phyloP scores from a whole-genome alignment of 106 monocot genomes.

The Xerophyta viscosa region DNA sequence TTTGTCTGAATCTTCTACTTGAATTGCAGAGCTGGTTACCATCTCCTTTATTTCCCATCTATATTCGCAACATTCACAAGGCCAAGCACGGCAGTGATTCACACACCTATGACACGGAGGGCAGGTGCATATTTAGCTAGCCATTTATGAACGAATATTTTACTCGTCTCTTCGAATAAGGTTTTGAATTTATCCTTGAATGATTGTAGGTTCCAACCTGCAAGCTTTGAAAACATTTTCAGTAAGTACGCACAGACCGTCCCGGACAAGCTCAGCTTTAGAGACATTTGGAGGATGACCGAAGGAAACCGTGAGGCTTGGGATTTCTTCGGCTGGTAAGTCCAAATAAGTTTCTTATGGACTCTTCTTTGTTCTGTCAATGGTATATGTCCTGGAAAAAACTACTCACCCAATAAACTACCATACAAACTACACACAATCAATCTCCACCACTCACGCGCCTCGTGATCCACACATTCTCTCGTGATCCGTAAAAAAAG shows the following conservation, averaged over 20 bases:
- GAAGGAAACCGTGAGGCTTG: constrained; percentile 34
- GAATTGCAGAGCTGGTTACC: constrained; percentile 51
- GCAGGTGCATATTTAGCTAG: constrained; percentile 25
- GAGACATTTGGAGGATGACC: constrained; percentile 68
- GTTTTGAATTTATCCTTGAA: neutral
- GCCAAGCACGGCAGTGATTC: constrained; percentile 78
- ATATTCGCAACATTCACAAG: constrained; percentile 65
- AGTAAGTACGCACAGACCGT: constrained; percentile 52
- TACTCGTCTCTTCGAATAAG: neutral
- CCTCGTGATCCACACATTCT: too few species aligned
- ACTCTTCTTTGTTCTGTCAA: too few species aligned
- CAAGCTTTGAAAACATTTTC: constrained; percentile 70
- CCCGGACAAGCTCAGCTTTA: too few species aligned
- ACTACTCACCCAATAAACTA: too few species aligned
- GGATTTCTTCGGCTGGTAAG: constrained; percentile 68
- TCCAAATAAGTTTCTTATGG: too few species aligned
- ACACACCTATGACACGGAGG: constrained; percentile 68
- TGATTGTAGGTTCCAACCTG: constrained; percentile 46
- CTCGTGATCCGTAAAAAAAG: too few species aligned
- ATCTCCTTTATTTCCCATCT: constrained; percentile 54
- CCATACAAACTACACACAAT: too few species aligned
- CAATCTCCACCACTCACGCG: too few species aligned
- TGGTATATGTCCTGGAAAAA: too few species aligned
- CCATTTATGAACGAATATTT: neutral
- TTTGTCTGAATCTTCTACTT: too few species aligned